Percentiles rank a stretch among this genome's conserved stretches.
Evolutionary conservation across 495 filamentous ascomycete genomes (phyloP).

Genomic region (Aspergillus kassunensis): DNA sequence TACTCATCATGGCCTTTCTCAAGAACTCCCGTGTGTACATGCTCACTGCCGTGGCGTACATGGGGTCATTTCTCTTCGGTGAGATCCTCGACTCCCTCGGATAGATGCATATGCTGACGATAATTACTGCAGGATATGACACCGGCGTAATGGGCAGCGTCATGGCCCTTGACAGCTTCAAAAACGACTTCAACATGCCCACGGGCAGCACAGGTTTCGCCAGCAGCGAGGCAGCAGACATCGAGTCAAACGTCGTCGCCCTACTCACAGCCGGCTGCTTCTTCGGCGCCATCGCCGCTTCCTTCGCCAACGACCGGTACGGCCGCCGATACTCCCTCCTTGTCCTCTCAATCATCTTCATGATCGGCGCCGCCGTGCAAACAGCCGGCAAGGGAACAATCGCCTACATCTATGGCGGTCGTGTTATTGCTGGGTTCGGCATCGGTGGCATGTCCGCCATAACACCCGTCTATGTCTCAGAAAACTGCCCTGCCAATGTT

Average conservation of each 20-base stretch:
- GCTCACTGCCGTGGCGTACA: conserved; percentile 2
- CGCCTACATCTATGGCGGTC: conserved; percentile 38
- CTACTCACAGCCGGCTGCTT: conserved; percentile 64
- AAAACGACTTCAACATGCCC: conserved; percentile 50
- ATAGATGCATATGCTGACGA: neutral
- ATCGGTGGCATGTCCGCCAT: conserved; percentile 44
- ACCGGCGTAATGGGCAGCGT: conserved; percentile 59
- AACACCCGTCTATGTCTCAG: conserved; percentile 47
- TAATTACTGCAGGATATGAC: conserved; percentile 42
- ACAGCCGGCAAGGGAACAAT: conserved; percentile 36
- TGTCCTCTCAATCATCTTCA: conserved; percentile 53
- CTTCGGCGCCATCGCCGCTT: conserved; percentile 61
- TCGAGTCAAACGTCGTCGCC: conserved; percentile 54
- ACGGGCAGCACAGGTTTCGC: conserved; percentile 27
- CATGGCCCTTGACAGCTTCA: conserved; percentile 51
- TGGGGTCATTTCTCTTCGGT: neutral
- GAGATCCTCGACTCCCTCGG: neutral
- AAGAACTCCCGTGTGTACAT: conserved; percentile 4
- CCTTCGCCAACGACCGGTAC: conserved; percentile 52
- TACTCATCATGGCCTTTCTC: neutral
- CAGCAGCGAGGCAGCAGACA: conserved; percentile 5
- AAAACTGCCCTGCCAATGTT: conserved; percentile 36
- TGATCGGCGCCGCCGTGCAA: conserved; percentile 62
- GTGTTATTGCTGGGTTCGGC: conserved; percentile 41
- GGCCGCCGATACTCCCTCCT: conserved; percentile 57